phyloP scores from a whole-genome alignment of 805 yeast species.

The Spathaspora sp. region DNA sequence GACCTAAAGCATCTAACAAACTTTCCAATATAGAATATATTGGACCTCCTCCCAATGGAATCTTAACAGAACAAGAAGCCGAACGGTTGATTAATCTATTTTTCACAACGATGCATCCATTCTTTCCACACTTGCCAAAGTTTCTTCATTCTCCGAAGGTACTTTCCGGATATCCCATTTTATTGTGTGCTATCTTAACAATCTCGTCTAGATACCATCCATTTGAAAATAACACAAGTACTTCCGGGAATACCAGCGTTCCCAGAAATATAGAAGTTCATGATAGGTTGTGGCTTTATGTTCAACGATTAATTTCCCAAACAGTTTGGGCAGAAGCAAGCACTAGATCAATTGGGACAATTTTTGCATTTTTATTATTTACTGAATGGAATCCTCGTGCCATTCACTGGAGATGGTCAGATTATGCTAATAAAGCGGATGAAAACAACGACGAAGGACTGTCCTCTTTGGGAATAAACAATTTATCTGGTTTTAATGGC shows the following conservation, averaged over 20 bases:
- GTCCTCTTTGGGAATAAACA: not conserved
- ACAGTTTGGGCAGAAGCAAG: slow-evolving; percentile 94
- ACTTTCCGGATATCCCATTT: slow-evolving; percentile 74
- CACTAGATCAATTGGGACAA: slow-evolving; percentile 82
- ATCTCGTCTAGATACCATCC: slow-evolving; percentile 76
- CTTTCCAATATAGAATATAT: slow-evolving; percentile 65
- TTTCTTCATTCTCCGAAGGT: slow-evolving; percentile 64
- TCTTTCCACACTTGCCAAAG: slow-evolving; percentile 80
- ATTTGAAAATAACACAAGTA: slow-evolving; percentile 36
- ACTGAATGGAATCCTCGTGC: slow-evolving; percentile 97
- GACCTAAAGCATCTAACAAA: slow-evolving; percentile 45
- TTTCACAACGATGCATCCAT: slow-evolving; percentile 81
- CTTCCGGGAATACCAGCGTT: slow-evolving; percentile 23
- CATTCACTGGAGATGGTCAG: slow-evolving; percentile 83
- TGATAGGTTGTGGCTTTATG: slow-evolving; percentile 78
- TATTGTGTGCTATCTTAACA: slow-evolving; percentile 77
- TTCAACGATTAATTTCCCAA: slow-evolving; percentile 75
- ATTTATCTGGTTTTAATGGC: not conserved
- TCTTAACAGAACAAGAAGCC: slow-evolving; percentile 64
- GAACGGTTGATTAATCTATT: slow-evolving; percentile 54
- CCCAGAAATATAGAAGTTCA: slow-evolving; percentile 61
- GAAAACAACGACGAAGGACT: slow-evolving; percentile 19
- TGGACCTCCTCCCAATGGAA: slow-evolving; percentile 43
- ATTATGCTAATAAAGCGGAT: slow-evolving; percentile 68
- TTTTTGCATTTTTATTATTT: slow-evolving; percentile 75